Base-by-base conservation (phyloP, 306 rosid genomes). In the Acmispon strigosus region DNA sequence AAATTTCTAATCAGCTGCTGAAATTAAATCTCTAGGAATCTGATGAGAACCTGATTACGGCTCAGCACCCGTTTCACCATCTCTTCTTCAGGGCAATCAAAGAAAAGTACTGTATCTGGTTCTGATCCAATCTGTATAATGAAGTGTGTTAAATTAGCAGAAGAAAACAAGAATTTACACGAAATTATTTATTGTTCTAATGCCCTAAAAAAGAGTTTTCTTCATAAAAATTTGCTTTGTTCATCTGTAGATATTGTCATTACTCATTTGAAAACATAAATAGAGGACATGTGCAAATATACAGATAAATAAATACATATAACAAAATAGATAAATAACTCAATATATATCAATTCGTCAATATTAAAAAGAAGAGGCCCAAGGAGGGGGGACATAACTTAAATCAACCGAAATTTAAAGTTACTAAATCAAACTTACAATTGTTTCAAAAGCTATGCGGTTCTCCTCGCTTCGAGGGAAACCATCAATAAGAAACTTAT, bases 391-490 rank as follows among this genome's bases (percentile, higher is more conserved):
- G 29, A 7, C 29, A 6, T 13, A 66, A 55, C 66, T 16, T 50
- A 60, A 39, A 72, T 41, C 62, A 72, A 43, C 22, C 19, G 43
- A 55, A 42, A 51, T 19, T 52, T 29, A 44, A 68, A 48, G 64
- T 53, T 66, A 56, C 37, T 77, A 78, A 72, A 41, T 24, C 71
- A 76, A 75, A 91, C 96, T 89, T 82, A 89, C 97, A 59, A 86
- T 87, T 75, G 51, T 18, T 77, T 91, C 97, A 55, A 91, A 91
- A 53, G 99, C 92, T 45, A 62, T 45, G 70, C 99, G 96, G 62
- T 91, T 94, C 80, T 94, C 95, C 85, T 94, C 95, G 0, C 86
- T 77, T 78, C 95, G 83, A 41, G 99, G 99, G 87, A 94, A 94
- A 57, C 97, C 99, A 76, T 91, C 99, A 69, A 94, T 87, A 54